Base-by-base conservation (phyloP, 345 rosid species). In the Gossypium rotundifolium region DNA sequence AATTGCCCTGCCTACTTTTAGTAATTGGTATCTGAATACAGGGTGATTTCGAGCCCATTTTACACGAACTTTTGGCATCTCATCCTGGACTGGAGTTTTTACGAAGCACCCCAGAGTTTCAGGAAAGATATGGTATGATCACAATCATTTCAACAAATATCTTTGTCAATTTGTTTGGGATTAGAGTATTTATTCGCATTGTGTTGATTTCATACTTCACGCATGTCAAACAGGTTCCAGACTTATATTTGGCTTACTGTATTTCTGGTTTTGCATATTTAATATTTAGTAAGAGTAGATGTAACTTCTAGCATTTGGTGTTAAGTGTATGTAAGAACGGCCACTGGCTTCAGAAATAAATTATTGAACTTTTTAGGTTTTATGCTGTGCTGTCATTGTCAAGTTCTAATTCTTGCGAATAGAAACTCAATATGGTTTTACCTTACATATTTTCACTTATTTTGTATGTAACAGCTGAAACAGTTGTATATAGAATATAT, bases 401-500 rank as follows among this genome's bases (percentile, higher is more conserved):
- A 51, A 70, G 54, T 52, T 16, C 45, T 27, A 12, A 3, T 27
- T 52, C 48, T 29, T 69, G 23, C 17, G 44, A 17, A 9, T 17
- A 38, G 14, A 2, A n/a, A 70, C 25, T 18, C n/a, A 12, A 33
- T 17, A 27, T 29, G 23, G 27, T 4, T 14, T 13, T 53, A 17
- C 48, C 72, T 45, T 33, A n/a, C 23, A 13, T 53, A 17, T 27
- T 23, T 23, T 25, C 23, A 18, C 44, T 59, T 61, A 1, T 27
- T 46, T 73, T 52, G n/a, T 7, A 45, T 58, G 74, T 72, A 70
- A 63, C 96, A 95, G 99, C 93, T 78, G 97, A 95, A 90, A 95
- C 99, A n/a, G 98, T 95, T 69, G 79, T 91, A 86, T 91, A 91
- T 89, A 90, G 96, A 88, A 93, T 95, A 80, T 95, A 91, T 84